A percentile compares a stretch with the other conserved stretches of the same genome.
Evolutionary conservation across 495 filamentous ascomycete genomes (phyloP).

Genomic region (Parathielavia hyrcaniae): DNA sequence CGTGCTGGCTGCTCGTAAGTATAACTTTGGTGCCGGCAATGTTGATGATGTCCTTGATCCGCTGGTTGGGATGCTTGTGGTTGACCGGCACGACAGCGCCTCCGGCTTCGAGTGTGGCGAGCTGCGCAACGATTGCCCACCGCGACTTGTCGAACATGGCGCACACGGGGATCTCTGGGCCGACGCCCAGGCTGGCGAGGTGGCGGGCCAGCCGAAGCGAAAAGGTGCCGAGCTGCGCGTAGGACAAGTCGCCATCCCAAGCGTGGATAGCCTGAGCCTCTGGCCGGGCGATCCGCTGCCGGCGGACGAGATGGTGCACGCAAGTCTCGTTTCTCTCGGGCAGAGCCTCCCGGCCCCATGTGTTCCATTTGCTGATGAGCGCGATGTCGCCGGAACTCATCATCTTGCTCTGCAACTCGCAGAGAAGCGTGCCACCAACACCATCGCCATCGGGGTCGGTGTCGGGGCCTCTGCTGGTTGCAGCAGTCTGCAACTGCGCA

Average conservation of each 20-base stretch:
- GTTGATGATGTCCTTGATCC: no score
- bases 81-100: constrained; percentile 49
- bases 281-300: constrained; percentile 11
- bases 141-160: constrained; percentile 47
- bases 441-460: no score
- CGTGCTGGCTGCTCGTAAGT: no score
- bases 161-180: constrained; percentile 44
- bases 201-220: constrained; percentile 35
- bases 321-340: no score
- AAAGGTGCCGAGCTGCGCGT: constrained; percentile 38
- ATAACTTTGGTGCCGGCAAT: no score
- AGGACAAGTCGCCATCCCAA: constrained; percentile 53
- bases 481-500: no score
- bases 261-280: constrained; percentile 28
- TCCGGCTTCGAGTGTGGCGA: constrained; percentile 45
- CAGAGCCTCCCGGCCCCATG: constrained; percentile 29
- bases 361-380: constrained; percentile 9
- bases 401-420: no score
- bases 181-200: constrained; percentile 42
- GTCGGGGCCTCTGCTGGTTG: no score
- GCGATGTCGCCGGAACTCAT: no score
- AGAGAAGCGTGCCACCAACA: no score
- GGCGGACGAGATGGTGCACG: constrained; percentile 23
- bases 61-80: constrained; percentile 50
- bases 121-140: constrained; percentile 41